These are phyloP conservation scores for Trichoderma endophyticum DNA, from an alignment of 2,329 filamentous ascomycete genomes.

Conservation along the genomic window DNA sequence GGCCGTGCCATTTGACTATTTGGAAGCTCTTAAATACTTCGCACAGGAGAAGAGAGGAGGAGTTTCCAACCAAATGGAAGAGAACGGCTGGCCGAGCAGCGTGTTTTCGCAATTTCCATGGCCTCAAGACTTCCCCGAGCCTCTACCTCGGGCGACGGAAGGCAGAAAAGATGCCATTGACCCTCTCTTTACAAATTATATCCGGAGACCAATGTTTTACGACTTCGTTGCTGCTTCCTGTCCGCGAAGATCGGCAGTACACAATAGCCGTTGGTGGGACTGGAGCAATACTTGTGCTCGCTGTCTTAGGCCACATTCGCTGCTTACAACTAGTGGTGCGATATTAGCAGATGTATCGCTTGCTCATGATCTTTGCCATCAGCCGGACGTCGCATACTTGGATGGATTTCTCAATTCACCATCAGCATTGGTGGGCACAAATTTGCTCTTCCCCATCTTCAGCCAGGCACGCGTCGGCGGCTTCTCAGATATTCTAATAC, in stretches of 20 bases:
- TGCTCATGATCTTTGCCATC: slow-evolving; percentile 50
- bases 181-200: slow-evolving; percentile 23
- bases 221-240: slow-evolving; percentile 41
- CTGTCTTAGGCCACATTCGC: slow-evolving; percentile 38
- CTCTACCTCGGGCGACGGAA: not conserved
- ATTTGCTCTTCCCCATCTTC: slow-evolving; percentile 52
- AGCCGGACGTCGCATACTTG: slow-evolving; percentile 46
- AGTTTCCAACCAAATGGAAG: not conserved
- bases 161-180: not conserved
- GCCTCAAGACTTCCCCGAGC: slow-evolving; percentile 21
- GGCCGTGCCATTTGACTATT: slow-evolving; percentile 55
- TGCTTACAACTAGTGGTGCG: slow-evolving; percentile 29
- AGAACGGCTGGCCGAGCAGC: not conserved
- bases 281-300: slow-evolving; percentile 32
- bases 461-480: slow-evolving; percentile 53
- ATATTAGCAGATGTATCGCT: slow-evolving; percentile 55
- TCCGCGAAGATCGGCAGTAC: slow-evolving; percentile 44
- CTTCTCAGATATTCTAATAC: slow-evolving; percentile 52
- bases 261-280: slow-evolving; percentile 39
- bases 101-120: slow-evolving; percentile 15
- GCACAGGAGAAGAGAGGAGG: slow-evolving; percentile 25
- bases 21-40: slow-evolving; percentile 58
- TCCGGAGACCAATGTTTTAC: slow-evolving; percentile 33
- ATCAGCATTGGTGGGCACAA: slow-evolving; percentile 50
- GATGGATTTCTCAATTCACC: slow-evolving; percentile 52